Base-by-base conservation (phyloP, 768 basidiomycete genomes). In the Mycena rebaudengoi region DNA sequence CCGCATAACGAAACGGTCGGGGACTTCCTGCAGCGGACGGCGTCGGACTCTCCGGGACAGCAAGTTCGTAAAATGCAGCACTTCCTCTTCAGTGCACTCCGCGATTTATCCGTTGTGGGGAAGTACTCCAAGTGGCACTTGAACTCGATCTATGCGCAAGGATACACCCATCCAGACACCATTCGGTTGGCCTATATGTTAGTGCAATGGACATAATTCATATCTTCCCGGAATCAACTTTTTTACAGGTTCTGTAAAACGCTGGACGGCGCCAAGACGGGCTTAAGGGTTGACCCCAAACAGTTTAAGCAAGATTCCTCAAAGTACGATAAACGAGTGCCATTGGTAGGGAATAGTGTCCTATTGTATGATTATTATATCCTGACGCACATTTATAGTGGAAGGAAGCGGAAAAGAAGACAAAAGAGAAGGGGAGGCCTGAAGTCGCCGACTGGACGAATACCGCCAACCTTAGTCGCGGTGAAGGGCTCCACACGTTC, bases 211-310 rank as follows among this genome's bases (percentile, higher is more conserved):
- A 3, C 40, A 11, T 30, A 11, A 13, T 13, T 11, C 10, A 4
- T 20, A 23, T 29, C 20, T n/a, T 18, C 2, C 11, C 44, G 28
- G 5, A 18, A 23, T 33, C 20, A 58, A 14, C 26, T 20, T 26
- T 33, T 10, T 60, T 48, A 7, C 62, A 84, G 78, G 85, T 86
- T 72, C 76, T 78, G 63, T 73, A 78, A 32, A 67, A 65, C 81
- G 13, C 74, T 86, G 5, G 85, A 86, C 65, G 79, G 82, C 0
- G 67, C 76, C 2, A 86, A 86, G 66, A 82, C 82, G 3, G 85
- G 85, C 0, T 72, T 77, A 51, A 73, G 72, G 4, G 75, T 85
- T 37, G 63, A 69, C 5, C 71, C 70, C 0, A 57, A 66, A 1
- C 67, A 73, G 23, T 68, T 71, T 21, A 43, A 67, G 10, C 44